phyloP scores from a whole-genome alignment of 2,329 filamentous ascomycete species.

The Colletotrichum musae region DNA sequence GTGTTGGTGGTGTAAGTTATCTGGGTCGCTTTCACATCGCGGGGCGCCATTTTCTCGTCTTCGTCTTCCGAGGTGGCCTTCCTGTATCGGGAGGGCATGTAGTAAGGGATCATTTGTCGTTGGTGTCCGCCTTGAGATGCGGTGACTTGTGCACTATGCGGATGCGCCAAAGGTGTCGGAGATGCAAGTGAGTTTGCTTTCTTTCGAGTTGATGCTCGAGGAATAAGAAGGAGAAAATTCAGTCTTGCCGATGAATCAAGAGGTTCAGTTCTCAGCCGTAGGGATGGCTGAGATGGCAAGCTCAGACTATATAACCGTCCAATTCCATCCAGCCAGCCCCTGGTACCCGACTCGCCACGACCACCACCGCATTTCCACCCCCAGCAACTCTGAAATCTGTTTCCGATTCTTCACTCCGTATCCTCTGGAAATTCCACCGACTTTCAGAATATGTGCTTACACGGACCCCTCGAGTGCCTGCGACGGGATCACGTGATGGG shows the following conservation, averaged over 20 bases:
- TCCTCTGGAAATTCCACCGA: background rate
- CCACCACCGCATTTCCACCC: background rate
- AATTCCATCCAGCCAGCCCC: background rate
- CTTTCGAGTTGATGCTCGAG: too few relatives aligned
- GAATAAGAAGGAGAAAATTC: too few relatives aligned
- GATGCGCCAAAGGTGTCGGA: background rate
- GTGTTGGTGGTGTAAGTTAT: background rate
- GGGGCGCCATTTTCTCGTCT: background rate
- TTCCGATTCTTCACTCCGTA: constrained; percentile 3
- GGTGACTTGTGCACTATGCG: background rate
- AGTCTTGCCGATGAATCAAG: background rate
- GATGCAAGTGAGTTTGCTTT: too few relatives aligned
- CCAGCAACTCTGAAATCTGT: constrained; percentile 21
- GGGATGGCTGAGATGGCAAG: background rate
- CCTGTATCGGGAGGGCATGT: constrained; percentile 5
- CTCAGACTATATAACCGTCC: constrained; percentile 15
- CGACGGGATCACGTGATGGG: constrained; percentile 30
- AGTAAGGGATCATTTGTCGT: constrained; percentile 11
- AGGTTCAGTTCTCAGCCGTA: too few relatives aligned
- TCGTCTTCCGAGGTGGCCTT: constrained; percentile 10
- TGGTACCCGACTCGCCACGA: background rate
- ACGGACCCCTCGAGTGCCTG: constrained; percentile 16
- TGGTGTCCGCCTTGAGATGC: background rate
- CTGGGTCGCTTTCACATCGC: background rate
- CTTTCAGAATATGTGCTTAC: constrained; percentile 14